phyloP scores from a whole-genome alignment of 2,329 filamentous ascomycete species.

The Fusarium miscanthi region DNA sequence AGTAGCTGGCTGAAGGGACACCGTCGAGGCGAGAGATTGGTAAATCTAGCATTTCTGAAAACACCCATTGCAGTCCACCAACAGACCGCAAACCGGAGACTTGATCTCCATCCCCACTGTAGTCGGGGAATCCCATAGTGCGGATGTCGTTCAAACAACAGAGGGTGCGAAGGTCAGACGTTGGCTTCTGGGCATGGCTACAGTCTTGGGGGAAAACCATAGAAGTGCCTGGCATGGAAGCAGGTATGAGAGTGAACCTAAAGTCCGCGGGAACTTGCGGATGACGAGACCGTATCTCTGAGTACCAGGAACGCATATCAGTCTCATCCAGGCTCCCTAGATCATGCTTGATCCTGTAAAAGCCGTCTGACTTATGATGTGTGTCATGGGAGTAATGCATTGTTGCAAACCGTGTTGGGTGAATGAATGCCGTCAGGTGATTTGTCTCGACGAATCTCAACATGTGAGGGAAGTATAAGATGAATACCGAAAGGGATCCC shows the following conservation, averaged over 20 bases:
- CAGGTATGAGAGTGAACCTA: neutral
- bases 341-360: no score
- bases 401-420: neutral
- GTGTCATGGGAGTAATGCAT: no score
- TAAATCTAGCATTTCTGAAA: no score
- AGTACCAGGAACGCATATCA: neutral
- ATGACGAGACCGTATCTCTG: neutral
- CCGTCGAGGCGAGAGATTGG: no score
- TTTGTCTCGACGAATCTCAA: neutral
- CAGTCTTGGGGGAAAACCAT: neutral
- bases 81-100: no score
- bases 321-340: no score
- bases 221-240: neutral
- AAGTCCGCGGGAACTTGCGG: accelerated
- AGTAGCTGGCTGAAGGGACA: no score
- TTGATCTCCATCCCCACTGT: no score
- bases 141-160: neutral
- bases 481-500: neutral
- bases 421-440: neutral
- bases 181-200: neutral
- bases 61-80: no score
- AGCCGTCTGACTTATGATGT: no score
- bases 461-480: slow-evolving; percentile 1
- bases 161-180: accelerated
- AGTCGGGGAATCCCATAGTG: no score